phyloP scores from a whole-genome alignment of 805 yeast genomes.

The Vanderwaltozyma polyspora region DNA sequence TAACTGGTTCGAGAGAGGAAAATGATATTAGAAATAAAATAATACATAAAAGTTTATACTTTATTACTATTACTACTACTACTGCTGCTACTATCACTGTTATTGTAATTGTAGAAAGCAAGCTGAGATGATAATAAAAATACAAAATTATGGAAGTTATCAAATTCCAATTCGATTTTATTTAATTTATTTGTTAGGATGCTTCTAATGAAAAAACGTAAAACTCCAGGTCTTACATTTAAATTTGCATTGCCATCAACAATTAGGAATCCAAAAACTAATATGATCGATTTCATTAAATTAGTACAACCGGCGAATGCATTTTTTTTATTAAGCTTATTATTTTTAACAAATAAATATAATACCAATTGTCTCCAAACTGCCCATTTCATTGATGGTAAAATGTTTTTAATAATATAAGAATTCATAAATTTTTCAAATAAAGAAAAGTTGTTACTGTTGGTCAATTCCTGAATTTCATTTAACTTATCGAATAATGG shows the following conservation, averaged over 20 bases:
- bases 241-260: slow-evolving; percentile 12
- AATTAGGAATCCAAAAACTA: slow-evolving; percentile 14
- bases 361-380: slow-evolving; percentile 17
- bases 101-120: slow-evolving; percentile 7
- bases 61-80: no score
- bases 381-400: slow-evolving; percentile 20
- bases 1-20: no score
- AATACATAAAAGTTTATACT: no score
- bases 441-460: slow-evolving; percentile 5
- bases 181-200: slow-evolving; percentile 4
- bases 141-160: slow-evolving; percentile 2
- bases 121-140: slow-evolving; percentile 10
- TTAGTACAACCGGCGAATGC: no score
- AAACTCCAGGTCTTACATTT: slow-evolving; percentile 14
- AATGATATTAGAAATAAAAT: no score
- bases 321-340: slow-evolving; percentile 1
- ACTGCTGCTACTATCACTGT: not conserved
- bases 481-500: slow-evolving; percentile 16
- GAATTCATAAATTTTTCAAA: slow-evolving; percentile 16
- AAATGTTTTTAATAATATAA: slow-evolving; percentile 11
- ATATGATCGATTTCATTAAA: slow-evolving; percentile 11
- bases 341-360: slow-evolving; percentile 4
- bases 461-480: slow-evolving; percentile 18
- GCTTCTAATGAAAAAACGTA: slow-evolving; percentile 11
- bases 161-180: not conserved